Evolutionary conservation across 2,329 filamentous ascomycete species (phyloP).

Genomic region (Talaromyces sp.): DNA sequence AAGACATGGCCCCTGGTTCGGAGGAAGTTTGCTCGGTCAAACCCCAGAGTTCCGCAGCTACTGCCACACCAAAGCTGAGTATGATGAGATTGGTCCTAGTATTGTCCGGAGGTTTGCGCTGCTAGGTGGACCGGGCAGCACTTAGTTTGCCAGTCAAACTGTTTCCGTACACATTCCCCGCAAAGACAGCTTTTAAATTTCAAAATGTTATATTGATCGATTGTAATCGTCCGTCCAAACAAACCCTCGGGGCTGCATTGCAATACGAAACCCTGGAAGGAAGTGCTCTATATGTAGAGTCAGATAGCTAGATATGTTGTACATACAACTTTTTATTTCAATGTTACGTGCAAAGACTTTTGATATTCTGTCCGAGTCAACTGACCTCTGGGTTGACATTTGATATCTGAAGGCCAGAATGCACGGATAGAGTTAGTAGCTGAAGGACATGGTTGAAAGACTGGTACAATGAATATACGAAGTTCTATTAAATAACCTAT

Average conservation of each 20-base stretch:
- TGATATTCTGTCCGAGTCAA: background rate
- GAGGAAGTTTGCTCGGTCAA: slow-evolving; percentile 90
- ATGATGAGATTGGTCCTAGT: slow-evolving; percentile 92
- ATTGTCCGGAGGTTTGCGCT: slow-evolving; percentile 94
- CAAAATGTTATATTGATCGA: background rate
- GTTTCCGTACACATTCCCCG: background rate
- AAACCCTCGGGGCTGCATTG: background rate
- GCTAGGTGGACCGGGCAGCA: slow-evolving; percentile 76
- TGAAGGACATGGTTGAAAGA: background rate
- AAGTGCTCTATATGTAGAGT: background rate
- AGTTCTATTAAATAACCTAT: background rate
- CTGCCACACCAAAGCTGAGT: slow-evolving; percentile 88
- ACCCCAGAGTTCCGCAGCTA: slow-evolving; percentile 98
- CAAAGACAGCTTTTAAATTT: background rate
- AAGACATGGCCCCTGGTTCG: slow-evolving; percentile 97
- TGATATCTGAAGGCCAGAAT: no score
- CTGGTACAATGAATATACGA: background rate
- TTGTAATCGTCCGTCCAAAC: background rate
- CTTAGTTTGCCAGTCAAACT: slow-evolving; percentile 22
- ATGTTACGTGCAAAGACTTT: background rate
- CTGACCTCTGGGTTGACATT: no score
- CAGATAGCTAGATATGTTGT: background rate
- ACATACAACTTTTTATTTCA: background rate
- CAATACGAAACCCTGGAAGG: background rate
- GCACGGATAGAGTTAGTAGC: background rate